Conservation (phyloP, 2,329 filamentous ascomycete genomes). For the Penicillium polonicum region DNA sequence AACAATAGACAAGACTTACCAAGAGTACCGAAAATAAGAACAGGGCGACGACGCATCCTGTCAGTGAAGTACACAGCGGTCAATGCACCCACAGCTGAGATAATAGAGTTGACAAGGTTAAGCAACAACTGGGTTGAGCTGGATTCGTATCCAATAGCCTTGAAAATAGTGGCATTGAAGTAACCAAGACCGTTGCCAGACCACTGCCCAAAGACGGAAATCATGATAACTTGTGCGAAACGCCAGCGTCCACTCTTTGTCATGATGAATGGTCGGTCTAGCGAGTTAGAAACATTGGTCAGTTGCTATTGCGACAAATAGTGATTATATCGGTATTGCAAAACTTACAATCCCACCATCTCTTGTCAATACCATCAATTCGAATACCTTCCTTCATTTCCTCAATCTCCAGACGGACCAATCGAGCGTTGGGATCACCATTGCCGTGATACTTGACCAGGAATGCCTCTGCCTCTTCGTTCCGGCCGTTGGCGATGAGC, state of each 20-base stretch:
- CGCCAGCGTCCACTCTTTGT: constrained; percentile 51
- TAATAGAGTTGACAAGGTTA: constrained; percentile 50
- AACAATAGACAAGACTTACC: constrained; percentile 5
- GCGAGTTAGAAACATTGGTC: background rate
- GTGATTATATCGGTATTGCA: background rate
- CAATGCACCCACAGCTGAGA: constrained; percentile 49
- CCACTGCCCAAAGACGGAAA: constrained; percentile 53
- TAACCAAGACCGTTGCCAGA: constrained; percentile 54
- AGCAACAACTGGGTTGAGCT: constrained; percentile 45
- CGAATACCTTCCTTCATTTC: constrained; percentile 42
- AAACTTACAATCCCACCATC: constrained; percentile 48
- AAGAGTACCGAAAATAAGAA: constrained; percentile 48
- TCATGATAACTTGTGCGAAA: constrained; percentile 51
- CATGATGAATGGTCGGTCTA: constrained; percentile 47
- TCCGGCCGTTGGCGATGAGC: constrained; percentile 26
- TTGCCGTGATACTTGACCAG: constrained; percentile 30
- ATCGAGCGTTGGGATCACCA: constrained; percentile 26
- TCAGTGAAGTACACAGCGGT: constrained; percentile 48
- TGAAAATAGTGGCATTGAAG: constrained; percentile 52
- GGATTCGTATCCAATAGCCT: constrained; percentile 28
- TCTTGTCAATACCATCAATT: constrained; percentile 50
- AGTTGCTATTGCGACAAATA: background rate
- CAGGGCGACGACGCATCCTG: constrained; percentile 49
- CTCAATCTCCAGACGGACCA: constrained; percentile 29
- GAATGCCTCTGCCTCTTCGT: constrained; percentile 24